Evolutionary conservation across 2,329 filamentous ascomycete species (phyloP), one percentile per base, ranked within the genome.

Genomic region (Ophiostoma australiae): DNA sequence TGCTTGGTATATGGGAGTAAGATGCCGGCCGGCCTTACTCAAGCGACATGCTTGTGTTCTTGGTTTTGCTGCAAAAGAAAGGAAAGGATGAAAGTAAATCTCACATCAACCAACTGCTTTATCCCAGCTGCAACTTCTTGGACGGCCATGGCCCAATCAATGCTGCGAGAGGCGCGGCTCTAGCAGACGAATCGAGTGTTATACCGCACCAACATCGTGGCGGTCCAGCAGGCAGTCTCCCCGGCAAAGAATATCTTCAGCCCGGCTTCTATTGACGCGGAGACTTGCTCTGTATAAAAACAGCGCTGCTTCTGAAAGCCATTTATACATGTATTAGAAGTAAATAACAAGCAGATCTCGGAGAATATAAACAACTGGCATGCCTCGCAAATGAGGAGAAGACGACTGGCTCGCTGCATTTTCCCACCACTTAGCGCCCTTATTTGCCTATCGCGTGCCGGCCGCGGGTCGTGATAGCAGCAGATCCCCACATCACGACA

Each of bases 371-470:
- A 3, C 52, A 58, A 11, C 52, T 27, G 13, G 11, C n/a, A n/a
- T 15, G 52, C 13, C 48, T 23, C 23, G 3, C 44, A 58, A 58
- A 27, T 58, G 52, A 58, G 52, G 52, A 58, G 52, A 58, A 58
- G 23, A 27, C 17, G 52, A 58, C 52, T 27, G 10, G 52, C n/a
- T 58, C n/a, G 10, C 23, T 35, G 31, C 58, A 20, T 20, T 63
- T 35, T 65, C 61, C 61, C 61, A 37, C 61, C 61, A 65, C 31
- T 37, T 37, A 65, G 33, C 61, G 63, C 63, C 48, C 48, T 69
- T 37, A 66, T 66, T 61, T 65, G 69, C 58, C 58, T 70, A 70
- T 70, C 58, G 33, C 35, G 27, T 44, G 58, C 69, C 58, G 69
- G 61, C 7, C 37, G 52, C 27, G 1, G 27, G 27, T 70, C 41